These are phyloP conservation scores for Pelargonium myrrhifolium DNA, from an alignment of 441 rosid species.

Conservation along the genomic window DNA sequence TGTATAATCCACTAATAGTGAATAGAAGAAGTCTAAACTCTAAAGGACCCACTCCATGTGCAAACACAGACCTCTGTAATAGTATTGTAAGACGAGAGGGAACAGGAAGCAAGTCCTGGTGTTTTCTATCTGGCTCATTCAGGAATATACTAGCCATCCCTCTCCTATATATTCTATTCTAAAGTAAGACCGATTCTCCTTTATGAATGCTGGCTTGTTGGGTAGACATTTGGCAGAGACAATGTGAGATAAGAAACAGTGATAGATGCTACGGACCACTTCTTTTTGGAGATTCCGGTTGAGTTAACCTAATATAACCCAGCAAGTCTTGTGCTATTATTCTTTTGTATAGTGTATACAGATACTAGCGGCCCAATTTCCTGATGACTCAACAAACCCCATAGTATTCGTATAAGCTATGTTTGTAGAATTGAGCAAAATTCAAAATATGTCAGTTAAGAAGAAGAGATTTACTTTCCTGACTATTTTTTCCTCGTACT, in stretches of 20 bases:
- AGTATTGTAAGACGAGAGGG: slow-evolving; percentile 3
- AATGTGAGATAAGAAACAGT: neutral
- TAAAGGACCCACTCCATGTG: slow-evolving; percentile 32
- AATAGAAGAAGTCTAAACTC: neutral
- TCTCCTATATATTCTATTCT: slow-evolving; percentile 12
- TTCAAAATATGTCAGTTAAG: neutral
- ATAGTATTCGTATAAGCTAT: neutral
- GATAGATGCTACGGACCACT: slow-evolving; percentile 17
- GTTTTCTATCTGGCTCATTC: slow-evolving; percentile 7
- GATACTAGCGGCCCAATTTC: neutral
- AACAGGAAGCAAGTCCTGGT: slow-evolving; percentile 15
- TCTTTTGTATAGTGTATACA: neutral
- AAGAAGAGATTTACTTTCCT: neutral
- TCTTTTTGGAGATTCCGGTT: neutral
- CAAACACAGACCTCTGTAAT: slow-evolving; percentile 16
- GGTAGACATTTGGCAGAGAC: slow-evolving; percentile 22
- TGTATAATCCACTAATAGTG: slow-evolving; percentile 3
- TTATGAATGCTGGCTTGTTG: slow-evolving; percentile 12
- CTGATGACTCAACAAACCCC: neutral
- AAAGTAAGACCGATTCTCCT: slow-evolving; percentile 15
- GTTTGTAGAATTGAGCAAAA: no score
- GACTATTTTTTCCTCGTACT: neutral
- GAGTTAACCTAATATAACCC: neutral
- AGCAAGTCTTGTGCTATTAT: slow-evolving; percentile 1
- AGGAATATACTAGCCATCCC: slow-evolving; percentile 11